Base-by-base conservation (phyloP, 805 yeast genomes). In the Monosporozyma aquatica region DNA sequence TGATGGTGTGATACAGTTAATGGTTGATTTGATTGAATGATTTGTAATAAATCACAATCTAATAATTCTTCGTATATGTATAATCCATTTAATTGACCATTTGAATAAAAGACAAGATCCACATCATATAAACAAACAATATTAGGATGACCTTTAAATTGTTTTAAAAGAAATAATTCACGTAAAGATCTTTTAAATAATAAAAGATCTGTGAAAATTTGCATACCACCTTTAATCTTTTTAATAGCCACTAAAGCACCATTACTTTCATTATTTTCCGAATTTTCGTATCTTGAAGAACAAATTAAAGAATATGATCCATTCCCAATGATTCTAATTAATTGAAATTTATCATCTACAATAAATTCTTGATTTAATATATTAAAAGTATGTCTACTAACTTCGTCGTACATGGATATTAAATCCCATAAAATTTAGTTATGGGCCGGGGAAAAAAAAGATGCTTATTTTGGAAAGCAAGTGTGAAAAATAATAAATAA, bases 11-110 rank as follows among this genome's bases (percentile, higher is more conserved):
- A 84, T 58, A 90, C 97, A 1, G 95, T 85, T 50, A 90, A 70
- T 1, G 94, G 84, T 62, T 92, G 97, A 13, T 87, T 87, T 7
- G 95, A 84, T 51, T 95, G 74, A 47, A 90, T 90, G 56, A 90
- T 90, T 62, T 90, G 97, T 62, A 87, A 95, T 85, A 90, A 80
- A 64, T 90, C 98, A 64, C 97, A 89, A 62, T 89, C 97, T 97
- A 90, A 89, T 53, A 90, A 70, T 65, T 90, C 98, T 63, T 92
- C 97, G 56, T 90, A 90, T 6, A 90, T 69, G 53, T 90, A 90
- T 11, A 92, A 74, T 55, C 94, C 98, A 64, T 89, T 87, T 69
- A 90, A 87, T 44, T 76, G 75, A 50, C 78, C 74, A 17, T 87
- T 85, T 37, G 71, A 64, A 43, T 60, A 57, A 41, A 65, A 61